Conservation (phyloP, 306 rosid species). For the Inga laurina region DNA sequence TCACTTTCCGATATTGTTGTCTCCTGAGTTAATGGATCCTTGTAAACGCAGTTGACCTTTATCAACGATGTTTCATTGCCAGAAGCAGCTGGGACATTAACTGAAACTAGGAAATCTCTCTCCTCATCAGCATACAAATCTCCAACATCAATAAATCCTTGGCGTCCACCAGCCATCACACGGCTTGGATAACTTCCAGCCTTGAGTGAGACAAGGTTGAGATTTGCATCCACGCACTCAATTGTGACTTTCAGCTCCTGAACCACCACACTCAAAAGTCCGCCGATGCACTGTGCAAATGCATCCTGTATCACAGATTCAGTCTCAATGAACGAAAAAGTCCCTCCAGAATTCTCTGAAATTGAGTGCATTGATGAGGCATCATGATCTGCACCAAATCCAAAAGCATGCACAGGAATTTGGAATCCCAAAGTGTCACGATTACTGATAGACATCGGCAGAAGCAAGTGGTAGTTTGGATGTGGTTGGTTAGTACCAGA, state of each 20-base stretch:
- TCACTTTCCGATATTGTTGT: slow-evolving; percentile 56
- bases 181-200: slow-evolving; percentile 88
- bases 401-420: slow-evolving; percentile 94
- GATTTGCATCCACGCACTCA: slow-evolving; percentile 61
- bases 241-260: slow-evolving; percentile 86
- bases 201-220: slow-evolving; percentile 62
- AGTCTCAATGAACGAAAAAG: slow-evolving; percentile 94
- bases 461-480: slow-evolving; percentile 79
- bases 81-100: slow-evolving; percentile 66
- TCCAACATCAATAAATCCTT: slow-evolving; percentile 76
- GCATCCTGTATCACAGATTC: slow-evolving; percentile 96
- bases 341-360: slow-evolving; percentile 94
- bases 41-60: slow-evolving; percentile 74
- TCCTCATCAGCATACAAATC: slow-evolving; percentile 96
- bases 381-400: slow-evolving; percentile 95
- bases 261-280: slow-evolving; percentile 87
- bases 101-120: slow-evolving; percentile 88
- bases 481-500: slow-evolving; percentile 64
- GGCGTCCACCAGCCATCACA: slow-evolving; percentile 57
- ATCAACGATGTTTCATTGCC: slow-evolving; percentile 65
- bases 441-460: slow-evolving; percentile 70
- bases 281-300: slow-evolving; percentile 98
- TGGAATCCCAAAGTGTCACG: slow-evolving; percentile 71
- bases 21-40: slow-evolving; percentile 81
- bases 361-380: slow-evolving; percentile 93